Base-by-base conservation (phyloP, 306 rosid genomes). In the Delonix regia region DNA sequence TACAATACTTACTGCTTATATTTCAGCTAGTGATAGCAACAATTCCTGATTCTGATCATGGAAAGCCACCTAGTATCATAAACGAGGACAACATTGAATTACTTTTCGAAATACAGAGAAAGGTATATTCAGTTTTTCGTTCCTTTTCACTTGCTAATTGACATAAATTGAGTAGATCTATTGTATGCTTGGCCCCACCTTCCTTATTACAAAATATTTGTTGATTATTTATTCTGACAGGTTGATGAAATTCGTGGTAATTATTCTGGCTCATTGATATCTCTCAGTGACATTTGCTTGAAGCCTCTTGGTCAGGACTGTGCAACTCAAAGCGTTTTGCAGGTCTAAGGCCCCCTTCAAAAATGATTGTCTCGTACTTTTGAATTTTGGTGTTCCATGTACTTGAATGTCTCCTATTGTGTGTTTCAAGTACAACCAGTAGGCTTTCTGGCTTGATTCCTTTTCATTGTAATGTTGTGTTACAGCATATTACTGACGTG, bases 301-400 rank as follows among this genome's bases (percentile, higher is more conserved):
- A 92, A 88, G 89, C 98, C 98, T 74, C 87, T 94, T 5, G 98
- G 91, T 42, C 86, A 92, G 66, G 98, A 90, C 81, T 94, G 98
- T 94, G 98, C 97, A 71, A 90, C 93, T 75, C 97, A 94, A 87
- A 92, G 94, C 84, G 90, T 94, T 94, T 83, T 94, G 82, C 98
- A 94, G 97, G 98, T 94, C 44, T 34, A 73, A 68, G 63, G 48
- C 52, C 41, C 64, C 62, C 64, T 30, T 75, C 63, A 44, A 33
- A 64, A 75, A 61, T 70, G 78, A 48, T 56, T 19, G 55, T 69
- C 55, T 62, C 24, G 41, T 71, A 65, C 45, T 44, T 69, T 48
- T 48, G 22, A 53, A 69, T 80, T 45, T 74, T 44, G 51, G 25
- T 66, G 49, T 72, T 62, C 60, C 68, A 22, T 55, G 69, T 77